Percentiles rank a stretch among this genome's conserved stretches.
phyloP scores from a whole-genome alignment of 345 rosid species.

The Passiflora organensis region DNA sequence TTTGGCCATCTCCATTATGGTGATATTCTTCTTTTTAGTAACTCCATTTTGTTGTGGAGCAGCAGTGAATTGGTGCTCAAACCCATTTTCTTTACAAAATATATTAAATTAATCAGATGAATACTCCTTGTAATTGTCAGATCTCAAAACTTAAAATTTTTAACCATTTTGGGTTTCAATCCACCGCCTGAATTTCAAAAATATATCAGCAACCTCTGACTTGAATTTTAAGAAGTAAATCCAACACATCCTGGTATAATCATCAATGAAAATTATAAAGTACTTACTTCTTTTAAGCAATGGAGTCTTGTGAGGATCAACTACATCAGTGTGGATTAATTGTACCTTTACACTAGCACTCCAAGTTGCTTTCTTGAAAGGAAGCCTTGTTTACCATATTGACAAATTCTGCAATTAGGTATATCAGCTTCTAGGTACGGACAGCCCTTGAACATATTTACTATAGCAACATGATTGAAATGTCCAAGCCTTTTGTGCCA shows the following conservation, averaged over 20 bases:
- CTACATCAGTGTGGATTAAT: neutral
- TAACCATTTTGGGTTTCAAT: constrained; percentile 4
- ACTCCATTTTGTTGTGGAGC: constrained; percentile 4
- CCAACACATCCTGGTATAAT: neutral
- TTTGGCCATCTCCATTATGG: constrained; percentile 1
- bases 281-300: neutral
- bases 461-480: neutral
- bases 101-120: neutral
- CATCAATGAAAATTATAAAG: constrained; percentile 3
- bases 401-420: neutral
- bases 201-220: neutral
- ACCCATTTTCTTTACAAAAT: constrained; percentile 5
- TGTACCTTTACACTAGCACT: constrained; percentile 2
- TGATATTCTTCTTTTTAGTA: neutral
- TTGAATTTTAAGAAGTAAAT: neutral
- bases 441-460: too few relatives aligned
- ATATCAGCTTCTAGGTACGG: neutral
- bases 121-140: constrained; percentile 8
- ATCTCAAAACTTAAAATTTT: neutral
- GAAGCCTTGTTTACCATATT: neutral
- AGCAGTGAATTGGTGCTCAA: constrained; percentile 5
- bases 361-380: neutral
- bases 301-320: neutral
- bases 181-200: neutral
- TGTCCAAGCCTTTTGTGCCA: constrained; percentile 2